Evolutionary conservation across 805 yeast species (phyloP).

Genomic region (Metschnikowia hibisci): DNA sequence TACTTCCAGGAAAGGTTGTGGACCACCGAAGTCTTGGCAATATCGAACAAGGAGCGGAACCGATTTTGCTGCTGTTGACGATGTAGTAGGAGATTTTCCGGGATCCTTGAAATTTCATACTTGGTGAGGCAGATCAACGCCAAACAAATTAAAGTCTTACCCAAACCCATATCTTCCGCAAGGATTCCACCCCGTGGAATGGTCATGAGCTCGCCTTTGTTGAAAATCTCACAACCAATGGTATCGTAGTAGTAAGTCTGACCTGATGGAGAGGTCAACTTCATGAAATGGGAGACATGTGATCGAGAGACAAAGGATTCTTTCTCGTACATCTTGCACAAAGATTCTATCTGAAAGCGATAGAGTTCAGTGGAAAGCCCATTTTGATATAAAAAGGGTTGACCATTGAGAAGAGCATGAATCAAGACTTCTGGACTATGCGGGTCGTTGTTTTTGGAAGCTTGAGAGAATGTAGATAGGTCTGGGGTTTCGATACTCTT

Average conservation of each 20-base stretch:
- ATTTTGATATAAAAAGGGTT: not conserved
- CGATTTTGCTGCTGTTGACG: constrained; percentile 3
- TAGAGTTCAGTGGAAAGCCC: constrained; percentile 54
- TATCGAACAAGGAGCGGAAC: constrained; percentile 25
- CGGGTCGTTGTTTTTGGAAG: constrained; percentile 4
- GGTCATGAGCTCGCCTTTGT: constrained; percentile 38
- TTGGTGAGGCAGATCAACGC: constrained; percentile 55
- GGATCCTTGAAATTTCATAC: constrained; percentile 46
- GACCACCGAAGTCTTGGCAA: constrained; percentile 42
- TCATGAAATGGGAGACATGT: constrained; percentile 34
- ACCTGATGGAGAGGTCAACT: constrained; percentile 20
- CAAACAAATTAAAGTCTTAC: constrained; percentile 59
- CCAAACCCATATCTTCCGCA: constrained; percentile 69
- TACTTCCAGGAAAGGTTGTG: constrained; percentile 54
- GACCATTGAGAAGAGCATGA: constrained; percentile 7
- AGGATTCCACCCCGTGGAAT: constrained; percentile 60
- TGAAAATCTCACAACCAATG: constrained; percentile 23
- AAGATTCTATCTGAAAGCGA: constrained; percentile 57
- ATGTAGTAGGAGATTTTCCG: constrained; percentile 26
- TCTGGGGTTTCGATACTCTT: constrained; percentile 10
- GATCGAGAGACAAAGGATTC: constrained; percentile 38
- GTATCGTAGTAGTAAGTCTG: constrained; percentile 36
- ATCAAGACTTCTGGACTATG: constrained; percentile 12
- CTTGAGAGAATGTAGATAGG: constrained; percentile 1
- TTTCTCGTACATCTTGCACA: constrained; percentile 54